A percentile compares a stretch with the other conserved stretches of the same genome.
phyloP scores from a whole-genome alignment of 192 early-diverging fungal genomes.

The Coemansia sp. region DNA sequence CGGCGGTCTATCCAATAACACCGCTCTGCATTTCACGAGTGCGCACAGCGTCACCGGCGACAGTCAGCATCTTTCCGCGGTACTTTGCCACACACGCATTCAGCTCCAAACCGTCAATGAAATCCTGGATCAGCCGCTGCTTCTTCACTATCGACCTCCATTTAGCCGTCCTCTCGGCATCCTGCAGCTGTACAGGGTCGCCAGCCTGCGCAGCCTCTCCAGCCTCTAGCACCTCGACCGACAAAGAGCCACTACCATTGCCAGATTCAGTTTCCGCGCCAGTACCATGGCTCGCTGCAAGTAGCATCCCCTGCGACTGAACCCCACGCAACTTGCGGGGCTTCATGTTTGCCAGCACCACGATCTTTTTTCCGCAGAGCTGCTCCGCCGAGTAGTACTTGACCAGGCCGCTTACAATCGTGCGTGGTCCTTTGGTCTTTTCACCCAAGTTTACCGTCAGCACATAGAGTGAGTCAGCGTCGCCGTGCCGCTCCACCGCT shows the following conservation, averaged over 20 bases:
- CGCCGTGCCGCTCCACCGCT: constrained; percentile 8
- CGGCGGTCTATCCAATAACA: constrained; percentile 9
- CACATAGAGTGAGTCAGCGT: constrained; percentile 23
- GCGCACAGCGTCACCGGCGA: constrained; percentile 3
- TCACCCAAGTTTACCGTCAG: constrained; percentile 26
- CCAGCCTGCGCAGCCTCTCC: constrained; percentile 9
- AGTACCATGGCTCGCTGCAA: constrained; percentile 11
- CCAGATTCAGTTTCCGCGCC: background rate
- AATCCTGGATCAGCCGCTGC: constrained; percentile 10
- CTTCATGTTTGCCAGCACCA: constrained; percentile 35
- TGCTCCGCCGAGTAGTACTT: constrained; percentile 20
- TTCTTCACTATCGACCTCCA: constrained; percentile 10
- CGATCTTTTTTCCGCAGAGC: constrained; percentile 9
- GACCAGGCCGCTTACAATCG: constrained; percentile 29
- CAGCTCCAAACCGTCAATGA: constrained; percentile 7
- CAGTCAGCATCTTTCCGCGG: constrained; percentile 4
- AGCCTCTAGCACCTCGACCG: constrained; percentile 29
- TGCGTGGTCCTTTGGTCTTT: background rate
- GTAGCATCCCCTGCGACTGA: constrained; percentile 29
- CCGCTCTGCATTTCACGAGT: constrained; percentile 10
- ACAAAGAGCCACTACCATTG: background rate
- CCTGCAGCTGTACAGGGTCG: constrained; percentile 1
- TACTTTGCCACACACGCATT: constrained; percentile 11
- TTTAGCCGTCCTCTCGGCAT: background rate
- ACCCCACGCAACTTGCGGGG: constrained; percentile 30